phyloP scores from a whole-genome alignment of 1,284 basidiomycete genomes.

The Ustilago crameri region DNA sequence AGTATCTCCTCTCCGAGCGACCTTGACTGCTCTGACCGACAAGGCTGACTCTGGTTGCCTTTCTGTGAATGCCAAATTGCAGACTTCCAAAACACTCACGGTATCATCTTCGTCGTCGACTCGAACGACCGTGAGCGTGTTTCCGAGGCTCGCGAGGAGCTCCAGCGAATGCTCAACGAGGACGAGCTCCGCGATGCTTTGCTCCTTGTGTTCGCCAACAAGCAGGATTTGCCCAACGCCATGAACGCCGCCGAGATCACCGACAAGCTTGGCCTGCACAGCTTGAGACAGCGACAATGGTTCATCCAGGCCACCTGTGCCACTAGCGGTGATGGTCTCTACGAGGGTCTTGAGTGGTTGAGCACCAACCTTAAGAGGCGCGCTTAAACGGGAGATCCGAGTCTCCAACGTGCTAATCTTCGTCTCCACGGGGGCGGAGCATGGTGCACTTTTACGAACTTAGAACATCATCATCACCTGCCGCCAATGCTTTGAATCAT shows the following conservation, averaged over 20 bases:
- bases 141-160: slow-evolving; percentile 97
- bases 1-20: neutral
- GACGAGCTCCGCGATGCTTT: slow-evolving; percentile 98
- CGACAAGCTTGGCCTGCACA: slow-evolving; percentile 98
- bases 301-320: slow-evolving; percentile 99
- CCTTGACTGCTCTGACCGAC: slow-evolving; percentile 71
- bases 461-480: slow-evolving; percentile 35
- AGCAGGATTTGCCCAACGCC: slow-evolving; percentile 98
- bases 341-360: slow-evolving; percentile 82
- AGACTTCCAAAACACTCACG: slow-evolving; percentile 99
- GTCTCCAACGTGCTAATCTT: neutral
- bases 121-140: slow-evolving; percentile 99
- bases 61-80: neutral
- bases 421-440: neutral
- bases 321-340: slow-evolving; percentile 97
- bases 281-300: slow-evolving; percentile 84
- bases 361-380: slow-evolving; percentile 88
- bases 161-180: slow-evolving; percentile 99
- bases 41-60: slow-evolving; percentile 65
- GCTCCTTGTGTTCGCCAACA: slow-evolving; percentile 99
- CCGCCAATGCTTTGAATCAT: slow-evolving; percentile 23
- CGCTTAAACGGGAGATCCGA: slow-evolving; percentile 71
- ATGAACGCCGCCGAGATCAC: slow-evolving; percentile 99
- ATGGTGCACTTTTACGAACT: slow-evolving; percentile 18
- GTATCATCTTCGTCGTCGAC: slow-evolving; percentile 99